Base-by-base conservation (phyloP, 805 yeast species). In the Schwanniomyces vanrijiae region DNA sequence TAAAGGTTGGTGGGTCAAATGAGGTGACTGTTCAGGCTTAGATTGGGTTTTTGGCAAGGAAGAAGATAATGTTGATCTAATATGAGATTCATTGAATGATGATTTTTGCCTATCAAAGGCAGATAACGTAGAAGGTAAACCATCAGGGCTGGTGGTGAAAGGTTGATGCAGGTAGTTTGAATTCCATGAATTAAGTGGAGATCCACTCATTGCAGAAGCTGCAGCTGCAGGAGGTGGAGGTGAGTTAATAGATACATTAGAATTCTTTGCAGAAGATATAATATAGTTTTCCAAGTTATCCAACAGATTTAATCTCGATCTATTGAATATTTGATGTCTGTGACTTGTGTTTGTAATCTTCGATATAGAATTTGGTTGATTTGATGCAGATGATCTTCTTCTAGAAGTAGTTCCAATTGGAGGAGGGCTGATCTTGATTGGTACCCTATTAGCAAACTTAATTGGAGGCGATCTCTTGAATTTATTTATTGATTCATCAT, bases 221-320 rank as follows among this genome's bases (percentile, higher is more conserved):
- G 50, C 45, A 3, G 53, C 54, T 4, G 53, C 50, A n/a, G 54
- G 55, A 3, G 56, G 64, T 6, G 71, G 72, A 1, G 75, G 73
- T 22, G 72, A 65, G 46, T 58, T 60, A 37, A 71, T 59, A 8
- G 69, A 64, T 11, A 64, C 56, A 41, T 58, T 59, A 19, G 73
- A 66, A 50, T 64, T 66, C 33, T 65, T 63, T 19, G 75, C 73
- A n/a, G 73, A 66, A n/a, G 69, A 63, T 20, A 68, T 52, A 33
- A 71, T 68, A 53, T 72, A 72, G 49, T 66, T 72, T 50, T 71
- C 76, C 51, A 71, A 61, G 48, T 70, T 69, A 31, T 73, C 78
- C 18, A 73, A 53, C 16, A 75, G 69, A 51, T 73, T 72, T 42
- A 73, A 58, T 43, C 78, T 59, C 24, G 75, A 66, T 24, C 76